phyloP scores from a whole-genome alignment of 768 basidiomycete species.

The Leccinum variicolor region DNA sequence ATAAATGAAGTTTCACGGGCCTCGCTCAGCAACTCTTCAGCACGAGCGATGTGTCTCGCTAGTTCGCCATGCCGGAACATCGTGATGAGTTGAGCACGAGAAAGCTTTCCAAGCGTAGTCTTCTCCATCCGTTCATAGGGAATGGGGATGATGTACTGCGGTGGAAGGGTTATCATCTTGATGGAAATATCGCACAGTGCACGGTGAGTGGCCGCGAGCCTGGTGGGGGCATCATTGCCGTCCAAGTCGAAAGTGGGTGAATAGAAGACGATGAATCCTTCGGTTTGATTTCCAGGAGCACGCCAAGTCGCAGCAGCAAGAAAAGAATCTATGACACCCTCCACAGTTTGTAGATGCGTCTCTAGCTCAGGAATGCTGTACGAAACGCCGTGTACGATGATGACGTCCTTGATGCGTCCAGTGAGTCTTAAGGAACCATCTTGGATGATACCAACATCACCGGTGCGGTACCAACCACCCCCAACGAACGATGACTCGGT shows the following conservation, averaged over 20 bases:
- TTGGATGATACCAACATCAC: conserved; percentile 45
- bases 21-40: not conserved
- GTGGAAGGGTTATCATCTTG: not conserved
- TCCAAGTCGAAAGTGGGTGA: not conserved
- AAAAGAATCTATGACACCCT: not conserved
- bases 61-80: not conserved
- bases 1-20: not conserved
- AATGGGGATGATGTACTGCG: not conserved
- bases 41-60: not conserved
- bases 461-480: conserved; percentile 56
- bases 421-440: conserved; percentile 31
- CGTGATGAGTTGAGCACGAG: not conserved
- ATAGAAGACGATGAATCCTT: not conserved
- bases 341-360: not conserved
- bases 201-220: not conserved
- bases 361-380: not conserved
- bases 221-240: not conserved
- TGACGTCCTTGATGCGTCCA: conserved; percentile 26
- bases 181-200: not conserved
- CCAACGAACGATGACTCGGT: conserved; percentile 43
- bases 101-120: not conserved
- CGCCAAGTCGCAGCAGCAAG: not conserved
- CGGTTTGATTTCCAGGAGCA: not conserved
- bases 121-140: not conserved
- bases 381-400: conserved; percentile 32